Evolutionary conservation across 441 rosid genomes (phyloP).

Genomic region (Populus hybrid): DNA sequence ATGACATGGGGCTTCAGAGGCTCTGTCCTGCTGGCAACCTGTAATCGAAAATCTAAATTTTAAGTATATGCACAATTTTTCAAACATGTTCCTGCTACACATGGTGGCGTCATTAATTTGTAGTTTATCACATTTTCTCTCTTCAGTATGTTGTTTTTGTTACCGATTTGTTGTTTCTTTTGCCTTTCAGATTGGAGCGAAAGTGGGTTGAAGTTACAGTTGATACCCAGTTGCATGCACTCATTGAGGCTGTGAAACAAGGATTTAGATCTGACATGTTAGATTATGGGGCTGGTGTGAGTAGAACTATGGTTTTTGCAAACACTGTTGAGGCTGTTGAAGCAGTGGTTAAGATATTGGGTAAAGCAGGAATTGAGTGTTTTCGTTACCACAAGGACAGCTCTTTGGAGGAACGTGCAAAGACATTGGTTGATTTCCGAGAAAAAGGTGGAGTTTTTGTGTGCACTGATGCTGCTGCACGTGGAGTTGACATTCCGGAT

Average conservation of each 20-base stretch:
- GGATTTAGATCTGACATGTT: conserved; percentile 25
- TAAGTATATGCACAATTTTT: not conserved
- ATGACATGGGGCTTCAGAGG: not conserved
- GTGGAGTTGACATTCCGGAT: conserved; percentile 93
- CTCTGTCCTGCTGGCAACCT: not conserved
- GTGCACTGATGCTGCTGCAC: conserved; percentile 98
- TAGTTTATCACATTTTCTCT: not conserved
- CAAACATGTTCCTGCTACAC: not conserved
- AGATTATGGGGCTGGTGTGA: conserved; percentile 27
- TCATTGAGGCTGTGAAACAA: conserved; percentile 68
- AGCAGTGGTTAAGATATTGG: conserved; percentile 70
- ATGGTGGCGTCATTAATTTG: conserved; percentile 1
- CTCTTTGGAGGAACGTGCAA: conserved; percentile 73
- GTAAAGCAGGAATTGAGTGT: conserved; percentile 71
- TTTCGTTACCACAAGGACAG: conserved; percentile 75
- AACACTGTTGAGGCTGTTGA: conserved; percentile 94
- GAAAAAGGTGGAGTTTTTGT: conserved; percentile 84
- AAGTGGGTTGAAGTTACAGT: conserved; percentile 81
- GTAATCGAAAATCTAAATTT: not conserved
- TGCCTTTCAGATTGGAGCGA: conserved; percentile 60
- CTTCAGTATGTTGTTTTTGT: not conserved
- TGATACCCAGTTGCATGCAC: conserved; percentile 83
- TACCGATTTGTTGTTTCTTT: conserved; percentile 11
- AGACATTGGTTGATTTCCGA: conserved; percentile 57
- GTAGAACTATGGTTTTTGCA: conserved; percentile 89